These are phyloP conservation scores for Fusarium falciforme DNA, from an alignment of 2,329 filamentous ascomycete genomes.

Conservation along the genomic window DNA sequence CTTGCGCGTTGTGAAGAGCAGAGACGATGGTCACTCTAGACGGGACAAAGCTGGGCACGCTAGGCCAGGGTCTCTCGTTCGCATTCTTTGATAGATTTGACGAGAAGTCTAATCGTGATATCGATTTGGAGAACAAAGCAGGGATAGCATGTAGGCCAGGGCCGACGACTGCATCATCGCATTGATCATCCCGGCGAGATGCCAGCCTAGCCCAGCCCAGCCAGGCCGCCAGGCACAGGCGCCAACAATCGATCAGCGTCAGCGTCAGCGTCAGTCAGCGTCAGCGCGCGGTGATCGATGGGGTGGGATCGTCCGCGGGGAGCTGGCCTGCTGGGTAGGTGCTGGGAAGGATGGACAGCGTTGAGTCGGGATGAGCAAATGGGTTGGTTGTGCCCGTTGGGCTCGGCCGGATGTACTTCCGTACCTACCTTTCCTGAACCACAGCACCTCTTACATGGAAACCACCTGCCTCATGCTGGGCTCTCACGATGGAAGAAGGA, in stretches of 20 bases:
- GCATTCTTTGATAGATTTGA: not conserved
- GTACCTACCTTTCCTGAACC: slow-evolving; percentile 5
- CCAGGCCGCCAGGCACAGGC: slow-evolving; percentile 24
- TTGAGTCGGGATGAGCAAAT: slow-evolving; percentile 23
- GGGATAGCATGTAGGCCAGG: not conserved
- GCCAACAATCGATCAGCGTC: slow-evolving; percentile 30
- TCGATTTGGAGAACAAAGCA: slow-evolving; percentile 11
- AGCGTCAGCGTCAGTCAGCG: slow-evolving; percentile 39
- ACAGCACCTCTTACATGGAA: not conserved
- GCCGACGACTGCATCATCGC: slow-evolving; percentile 8
- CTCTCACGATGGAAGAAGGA: not conserved
- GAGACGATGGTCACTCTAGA: not conserved
- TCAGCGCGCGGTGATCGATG: slow-evolving; percentile 34
- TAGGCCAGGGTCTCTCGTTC: slow-evolving; percentile 4
- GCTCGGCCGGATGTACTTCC: slow-evolving; percentile 28
- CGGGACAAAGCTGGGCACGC: not conserved
- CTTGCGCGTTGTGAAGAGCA: not conserved
- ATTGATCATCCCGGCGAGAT: slow-evolving; percentile 14
- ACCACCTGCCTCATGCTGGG: not conserved
- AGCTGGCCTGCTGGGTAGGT: slow-evolving; percentile 10
- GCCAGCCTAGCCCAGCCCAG: slow-evolving; percentile 15
- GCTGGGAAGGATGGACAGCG: slow-evolving; percentile 9
- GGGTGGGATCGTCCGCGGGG: slow-evolving; percentile 24
- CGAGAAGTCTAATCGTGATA: not conserved
- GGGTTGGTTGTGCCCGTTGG: slow-evolving; percentile 21